Evolutionary conservation across 805 yeast species (phyloP).

Genomic region (Starmerella asiatica): DNA sequence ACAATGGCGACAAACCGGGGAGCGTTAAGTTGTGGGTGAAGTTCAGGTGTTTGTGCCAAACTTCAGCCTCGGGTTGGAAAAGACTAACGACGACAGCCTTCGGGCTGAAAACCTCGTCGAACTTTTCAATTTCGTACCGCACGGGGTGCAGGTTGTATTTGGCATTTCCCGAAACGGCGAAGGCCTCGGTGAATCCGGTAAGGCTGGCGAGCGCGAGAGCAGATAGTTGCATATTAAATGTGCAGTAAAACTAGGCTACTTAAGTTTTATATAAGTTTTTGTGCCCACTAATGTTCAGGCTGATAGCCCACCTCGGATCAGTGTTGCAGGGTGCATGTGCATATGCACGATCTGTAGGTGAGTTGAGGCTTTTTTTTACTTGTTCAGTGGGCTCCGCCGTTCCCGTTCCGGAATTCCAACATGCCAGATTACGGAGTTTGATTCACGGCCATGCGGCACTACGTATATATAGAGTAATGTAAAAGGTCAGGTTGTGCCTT

Average conservation of each 20-base stretch:
- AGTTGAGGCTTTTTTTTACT: too few relatives aligned
- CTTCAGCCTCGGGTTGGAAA: conserved; percentile 40
- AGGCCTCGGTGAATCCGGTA: not conserved
- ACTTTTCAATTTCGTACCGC: conserved; percentile 7
- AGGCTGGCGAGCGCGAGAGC: not conserved
- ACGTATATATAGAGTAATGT: too few relatives aligned
- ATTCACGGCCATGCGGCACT: too few relatives aligned
- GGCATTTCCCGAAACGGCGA: not conserved
- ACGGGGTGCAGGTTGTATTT: not conserved
- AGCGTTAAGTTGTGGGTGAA: conserved; percentile 42
- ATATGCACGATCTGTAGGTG: too few relatives aligned
- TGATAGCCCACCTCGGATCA: too few relatives aligned
- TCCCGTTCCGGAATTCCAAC: too few relatives aligned
- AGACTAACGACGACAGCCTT: conserved; percentile 42
- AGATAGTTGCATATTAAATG: not conserved
- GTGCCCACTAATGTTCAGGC: too few relatives aligned
- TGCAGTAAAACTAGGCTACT: not conserved
- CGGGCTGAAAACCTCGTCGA: conserved; percentile 29
- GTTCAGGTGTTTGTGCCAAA: conserved; percentile 39
- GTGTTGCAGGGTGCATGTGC: too few relatives aligned
- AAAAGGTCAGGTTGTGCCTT: too few relatives aligned
- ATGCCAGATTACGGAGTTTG: too few relatives aligned
- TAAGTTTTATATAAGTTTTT: not conserved
- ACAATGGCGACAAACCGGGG: conserved; percentile 54
- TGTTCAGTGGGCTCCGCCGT: too few relatives aligned